phyloP scores from a whole-genome alignment of 2,329 filamentous ascomycete species.

The Pseudogymnoascus sp. region DNA sequence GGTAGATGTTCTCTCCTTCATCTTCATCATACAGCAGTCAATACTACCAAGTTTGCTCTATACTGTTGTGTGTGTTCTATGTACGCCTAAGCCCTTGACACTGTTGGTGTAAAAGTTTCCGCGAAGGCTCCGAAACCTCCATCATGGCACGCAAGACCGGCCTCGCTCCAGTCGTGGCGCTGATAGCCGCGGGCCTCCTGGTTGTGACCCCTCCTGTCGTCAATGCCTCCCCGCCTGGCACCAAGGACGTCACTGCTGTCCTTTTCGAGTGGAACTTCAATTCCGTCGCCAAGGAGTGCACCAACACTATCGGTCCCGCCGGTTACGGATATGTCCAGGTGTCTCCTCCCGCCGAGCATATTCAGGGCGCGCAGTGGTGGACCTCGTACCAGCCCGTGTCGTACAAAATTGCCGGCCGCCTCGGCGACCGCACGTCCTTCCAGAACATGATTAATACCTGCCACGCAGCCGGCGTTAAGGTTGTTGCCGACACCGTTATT shows the following conservation, averaged over 20 bases:
- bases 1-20: not conserved
- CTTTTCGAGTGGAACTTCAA: conserved; percentile 5
- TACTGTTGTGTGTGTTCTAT: not conserved
- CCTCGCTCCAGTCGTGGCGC: not conserved
- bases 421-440: not conserved
- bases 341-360: not conserved
- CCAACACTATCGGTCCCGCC: not conserved
- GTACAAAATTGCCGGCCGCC: not conserved
- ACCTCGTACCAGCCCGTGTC: conserved; percentile 1
- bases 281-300: conserved; percentile 2
- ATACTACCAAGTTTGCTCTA: not conserved
- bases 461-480: not conserved
- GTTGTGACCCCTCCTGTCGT: not conserved
- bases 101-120: not conserved
- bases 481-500: not conserved
- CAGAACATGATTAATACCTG: not conserved
- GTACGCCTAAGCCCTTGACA: not conserved
- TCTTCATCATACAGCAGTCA: not conserved
- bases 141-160: not conserved
- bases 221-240: not conserved
- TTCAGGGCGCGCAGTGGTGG: conserved; percentile 1
- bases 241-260: not conserved
- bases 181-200: not conserved
- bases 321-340: conserved; percentile 1
- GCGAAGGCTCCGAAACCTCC: not conserved